A percentile compares a stretch with the other conserved stretches of the same genome.
These are phyloP conservation scores for Penicillium paradoxum DNA, from an alignment of 495 filamentous ascomycete species.

Conservation along the genomic window DNA sequence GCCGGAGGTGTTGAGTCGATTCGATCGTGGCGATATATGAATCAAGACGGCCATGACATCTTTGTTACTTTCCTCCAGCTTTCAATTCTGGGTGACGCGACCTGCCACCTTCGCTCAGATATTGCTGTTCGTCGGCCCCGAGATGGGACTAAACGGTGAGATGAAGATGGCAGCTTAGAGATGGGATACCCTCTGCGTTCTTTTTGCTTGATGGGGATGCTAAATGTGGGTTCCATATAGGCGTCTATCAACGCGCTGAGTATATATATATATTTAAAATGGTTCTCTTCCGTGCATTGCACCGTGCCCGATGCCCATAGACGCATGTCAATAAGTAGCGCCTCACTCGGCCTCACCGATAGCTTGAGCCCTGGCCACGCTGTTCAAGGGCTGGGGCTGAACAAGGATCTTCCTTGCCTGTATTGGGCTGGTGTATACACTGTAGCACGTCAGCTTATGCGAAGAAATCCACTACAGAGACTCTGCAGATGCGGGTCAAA, in stretches of 20 bases:
- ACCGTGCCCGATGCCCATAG: neutral
- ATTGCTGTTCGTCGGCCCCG: too few species aligned
- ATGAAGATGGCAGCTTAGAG: neutral
- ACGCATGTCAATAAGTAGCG: neutral
- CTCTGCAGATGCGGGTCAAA: neutral
- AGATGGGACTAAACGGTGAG: neutral
- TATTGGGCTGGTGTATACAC: neutral
- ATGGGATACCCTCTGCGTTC: neutral
- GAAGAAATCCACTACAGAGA: neutral
- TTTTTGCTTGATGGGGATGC: neutral
- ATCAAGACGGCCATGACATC: neutral
- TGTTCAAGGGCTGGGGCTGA: neutral
- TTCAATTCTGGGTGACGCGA: neutral
- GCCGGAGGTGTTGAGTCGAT: slow-evolving; percentile 83
- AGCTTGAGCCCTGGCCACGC: neutral
- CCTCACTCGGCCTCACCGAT: neutral
- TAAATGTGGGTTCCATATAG: neutral
- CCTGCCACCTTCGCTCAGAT: neutral
- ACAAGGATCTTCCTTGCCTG: neutral
- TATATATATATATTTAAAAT: slow-evolving; percentile 4
- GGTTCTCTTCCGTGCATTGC: neutral
- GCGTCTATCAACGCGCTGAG: neutral
- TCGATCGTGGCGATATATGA: slow-evolving; percentile 58
- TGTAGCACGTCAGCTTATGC: neutral
- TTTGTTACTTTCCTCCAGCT: neutral